These are phyloP conservation scores for Scleroderma bovista DNA, from an alignment of 768 basidiomycete species.

Conservation along the genomic window DNA sequence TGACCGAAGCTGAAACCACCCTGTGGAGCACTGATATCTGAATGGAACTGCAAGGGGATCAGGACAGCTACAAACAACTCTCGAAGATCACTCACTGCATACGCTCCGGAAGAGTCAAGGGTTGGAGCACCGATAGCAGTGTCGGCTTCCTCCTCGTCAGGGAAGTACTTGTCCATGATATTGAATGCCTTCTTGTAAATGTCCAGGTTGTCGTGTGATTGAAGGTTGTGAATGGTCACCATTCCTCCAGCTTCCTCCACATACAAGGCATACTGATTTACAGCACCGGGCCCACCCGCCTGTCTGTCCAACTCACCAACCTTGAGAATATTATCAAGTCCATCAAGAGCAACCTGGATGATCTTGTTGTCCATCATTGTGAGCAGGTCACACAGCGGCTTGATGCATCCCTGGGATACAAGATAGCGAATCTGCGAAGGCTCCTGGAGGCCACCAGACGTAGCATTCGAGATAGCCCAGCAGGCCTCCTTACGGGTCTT, in stretches of 20 bases:
- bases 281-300: conserved; percentile 70
- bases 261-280: conserved; percentile 89
- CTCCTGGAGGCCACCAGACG: conserved; percentile 94
- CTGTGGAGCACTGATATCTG: conserved; percentile 81
- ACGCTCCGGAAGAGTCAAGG: conserved; percentile 68
- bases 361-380: conserved; percentile 99
- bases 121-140: conserved; percentile 73
- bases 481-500: conserved; percentile 99
- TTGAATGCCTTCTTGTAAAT: conserved; percentile 99
- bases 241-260: conserved; percentile 99
- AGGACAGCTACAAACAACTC: conserved; percentile 1
- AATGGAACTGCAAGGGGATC: conserved; percentile 57
- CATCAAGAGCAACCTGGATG: conserved; percentile 96
- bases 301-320: conserved; percentile 95
- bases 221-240: conserved; percentile 97
- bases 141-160: conserved; percentile 92
- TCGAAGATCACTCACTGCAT: conserved; percentile 49
- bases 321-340: conserved; percentile 96
- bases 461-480: conserved; percentile 99
- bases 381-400: conserved; percentile 93
- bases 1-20: conserved; percentile 95
- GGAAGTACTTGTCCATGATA: conserved; percentile 98
- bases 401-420: conserved; percentile 96
- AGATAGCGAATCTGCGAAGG: conserved; percentile 97
- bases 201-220: conserved; percentile 98